Evolutionary conservation across 2,329 filamentous ascomycete genomes (phyloP).

Genomic region (Ophiocordyceps sinensis): DNA sequence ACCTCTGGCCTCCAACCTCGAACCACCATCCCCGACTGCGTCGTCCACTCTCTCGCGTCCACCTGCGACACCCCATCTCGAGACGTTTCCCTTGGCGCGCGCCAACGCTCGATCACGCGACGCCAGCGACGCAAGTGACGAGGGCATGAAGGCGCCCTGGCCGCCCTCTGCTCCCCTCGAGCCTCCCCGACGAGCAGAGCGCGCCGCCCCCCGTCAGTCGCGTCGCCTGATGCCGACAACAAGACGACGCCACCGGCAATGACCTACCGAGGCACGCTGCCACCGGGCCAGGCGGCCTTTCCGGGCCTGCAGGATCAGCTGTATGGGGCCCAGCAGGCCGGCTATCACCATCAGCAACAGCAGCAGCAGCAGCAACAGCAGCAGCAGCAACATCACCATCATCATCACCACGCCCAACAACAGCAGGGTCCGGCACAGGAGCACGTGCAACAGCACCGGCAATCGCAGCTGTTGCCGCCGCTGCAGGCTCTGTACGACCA

Average conservation of each 20-base stretch:
- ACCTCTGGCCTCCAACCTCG: background rate
- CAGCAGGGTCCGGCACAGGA: slow-evolving; percentile 3
- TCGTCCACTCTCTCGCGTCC: background rate
- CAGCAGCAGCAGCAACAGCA: slow-evolving; percentile 11
- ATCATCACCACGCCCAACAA: slow-evolving; percentile 5
- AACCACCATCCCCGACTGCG: slow-evolving; percentile 3
- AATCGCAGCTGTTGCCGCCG: slow-evolving; percentile 6
- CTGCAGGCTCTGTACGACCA: slow-evolving; percentile 5
- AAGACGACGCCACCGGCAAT: slow-evolving; percentile 11
- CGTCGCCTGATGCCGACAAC: slow-evolving; percentile 7
- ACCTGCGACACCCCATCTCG: background rate
- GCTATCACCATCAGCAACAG: slow-evolving; percentile 11
- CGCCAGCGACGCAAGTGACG: slow-evolving; percentile 1
- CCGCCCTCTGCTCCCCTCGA: background rate
- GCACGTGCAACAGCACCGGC: slow-evolving; percentile 3
- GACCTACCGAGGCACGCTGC: slow-evolving; percentile 19
- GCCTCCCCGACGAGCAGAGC: background rate
- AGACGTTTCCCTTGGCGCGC: background rate
- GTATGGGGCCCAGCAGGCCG: slow-evolving; percentile 9
- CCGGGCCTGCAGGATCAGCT: slow-evolving; percentile 13
- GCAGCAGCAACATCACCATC: slow-evolving; percentile 1
- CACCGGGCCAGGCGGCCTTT: slow-evolving; percentile 13
- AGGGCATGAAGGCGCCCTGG: slow-evolving; percentile 1
- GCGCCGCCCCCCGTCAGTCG: background rate
- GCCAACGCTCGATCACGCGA: background rate